A percentile compares a stretch with the other conserved stretches of the same genome.
These are phyloP conservation scores for Colletotrichum abscissum DNA, from an alignment of 2,329 filamentous ascomycete genomes.

Conservation along the genomic window DNA sequence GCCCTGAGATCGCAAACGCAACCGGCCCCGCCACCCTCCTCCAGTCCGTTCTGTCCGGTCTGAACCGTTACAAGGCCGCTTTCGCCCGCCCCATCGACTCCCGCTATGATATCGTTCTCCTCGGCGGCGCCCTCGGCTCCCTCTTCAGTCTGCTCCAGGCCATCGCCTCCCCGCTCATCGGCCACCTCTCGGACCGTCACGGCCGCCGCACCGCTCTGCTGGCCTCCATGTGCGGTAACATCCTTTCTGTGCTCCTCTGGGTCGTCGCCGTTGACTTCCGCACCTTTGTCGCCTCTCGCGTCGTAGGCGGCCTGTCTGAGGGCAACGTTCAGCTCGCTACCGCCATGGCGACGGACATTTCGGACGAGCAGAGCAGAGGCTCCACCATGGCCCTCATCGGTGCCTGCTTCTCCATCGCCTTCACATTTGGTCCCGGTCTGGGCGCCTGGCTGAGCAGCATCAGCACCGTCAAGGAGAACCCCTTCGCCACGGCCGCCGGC, in stretches of 20 bases:
- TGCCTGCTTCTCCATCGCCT: conserved; percentile 95
- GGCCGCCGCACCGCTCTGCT: conserved; percentile 89
- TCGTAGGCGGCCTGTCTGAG: conserved; percentile 94
- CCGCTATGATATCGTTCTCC: conserved; percentile 94
- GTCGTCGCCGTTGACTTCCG: conserved; percentile 93
- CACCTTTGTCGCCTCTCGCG: conserved; percentile 91
- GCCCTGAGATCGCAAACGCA: conserved; percentile 52
- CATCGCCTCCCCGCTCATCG: conserved; percentile 91
- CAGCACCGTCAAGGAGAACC: conserved; percentile 83
- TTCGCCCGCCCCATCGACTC: conserved; percentile 95
- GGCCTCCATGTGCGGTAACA: conserved; percentile 92
- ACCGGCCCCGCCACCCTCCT: conserved; percentile 74
- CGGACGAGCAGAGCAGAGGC: conserved; percentile 83
- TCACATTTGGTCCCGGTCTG: conserved; percentile 94
- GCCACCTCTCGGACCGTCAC: conserved; percentile 86
- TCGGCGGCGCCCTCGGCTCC: conserved; percentile 93
- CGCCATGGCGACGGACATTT: conserved; percentile 96
- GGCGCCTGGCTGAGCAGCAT: conserved; percentile 88
- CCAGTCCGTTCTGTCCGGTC: conserved; percentile 80
- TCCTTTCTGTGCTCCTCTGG: conserved; percentile 93
- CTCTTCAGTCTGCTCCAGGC: conserved; percentile 95
- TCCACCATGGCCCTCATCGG: conserved; percentile 97
- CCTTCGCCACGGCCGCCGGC: conserved; percentile 91
- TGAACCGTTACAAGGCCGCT: conserved; percentile 94
- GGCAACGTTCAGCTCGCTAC: conserved; percentile 97